Percentiles rank a stretch among this genome's conserved stretches.
Evolutionary conservation across 345 rosid genomes (phyloP).

Genomic region (Xanthoceras sorbifolium): DNA sequence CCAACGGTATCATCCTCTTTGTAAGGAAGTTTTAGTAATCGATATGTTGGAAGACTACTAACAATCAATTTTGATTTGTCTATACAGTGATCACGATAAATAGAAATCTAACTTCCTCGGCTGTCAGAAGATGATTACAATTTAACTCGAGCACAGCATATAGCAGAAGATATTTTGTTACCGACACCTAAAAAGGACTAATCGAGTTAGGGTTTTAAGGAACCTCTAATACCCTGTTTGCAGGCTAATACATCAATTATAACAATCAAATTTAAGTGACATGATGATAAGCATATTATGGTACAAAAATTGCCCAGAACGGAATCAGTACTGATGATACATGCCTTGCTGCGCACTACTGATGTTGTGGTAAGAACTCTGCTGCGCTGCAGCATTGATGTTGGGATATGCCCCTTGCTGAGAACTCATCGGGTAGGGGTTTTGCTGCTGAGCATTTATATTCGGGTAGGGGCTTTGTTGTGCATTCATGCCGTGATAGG

Average conservation of each 20-base stretch:
- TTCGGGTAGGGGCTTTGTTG: conserved; percentile 27
- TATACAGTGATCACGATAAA: background rate
- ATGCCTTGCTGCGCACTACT: conserved; percentile 31
- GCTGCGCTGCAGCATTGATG: conserved; percentile 22
- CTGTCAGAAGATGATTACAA: background rate
- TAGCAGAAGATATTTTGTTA: background rate
- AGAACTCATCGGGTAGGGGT: conserved; percentile 17
- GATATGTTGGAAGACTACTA: background rate
- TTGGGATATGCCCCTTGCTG: conserved; percentile 30
- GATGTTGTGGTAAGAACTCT: conserved; percentile 23
- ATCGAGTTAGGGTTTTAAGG: background rate
- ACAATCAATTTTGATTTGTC: background rate
- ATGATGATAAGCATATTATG: conserved; percentile 10
- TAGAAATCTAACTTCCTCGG: background rate
- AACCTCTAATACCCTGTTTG: conserved; percentile 17
- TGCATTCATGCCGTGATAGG: background rate
- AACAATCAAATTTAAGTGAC: background rate
- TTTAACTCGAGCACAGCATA: background rate
- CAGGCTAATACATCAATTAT: background rate
- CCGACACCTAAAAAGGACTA: background rate
- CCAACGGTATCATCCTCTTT: background rate
- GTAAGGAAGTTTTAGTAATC: background rate
- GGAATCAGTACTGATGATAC: conserved; percentile 37
- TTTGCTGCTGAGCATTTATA: conserved; percentile 28
- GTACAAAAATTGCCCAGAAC: conserved; percentile 28